phyloP scores from a whole-genome alignment of 257 asterid species.

The Salvia rosmarinus region DNA sequence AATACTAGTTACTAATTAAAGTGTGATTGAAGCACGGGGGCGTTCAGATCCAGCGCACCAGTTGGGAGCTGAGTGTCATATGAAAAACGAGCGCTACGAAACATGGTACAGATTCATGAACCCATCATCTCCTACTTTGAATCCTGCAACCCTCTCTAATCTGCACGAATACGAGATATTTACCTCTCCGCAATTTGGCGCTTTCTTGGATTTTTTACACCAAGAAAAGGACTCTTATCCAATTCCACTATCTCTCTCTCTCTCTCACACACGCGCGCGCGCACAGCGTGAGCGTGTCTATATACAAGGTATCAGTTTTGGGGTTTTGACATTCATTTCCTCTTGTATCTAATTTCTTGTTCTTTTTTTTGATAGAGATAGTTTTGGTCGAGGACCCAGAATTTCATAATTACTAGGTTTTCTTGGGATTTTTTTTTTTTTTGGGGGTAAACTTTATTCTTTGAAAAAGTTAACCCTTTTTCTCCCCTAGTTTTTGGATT shows the following conservation, averaged over 20 bases:
- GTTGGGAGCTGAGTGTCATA: slow-evolving; percentile 29
- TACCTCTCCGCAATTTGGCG: not conserved
- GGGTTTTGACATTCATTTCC: not conserved
- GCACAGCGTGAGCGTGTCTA: not conserved
- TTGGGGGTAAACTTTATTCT: not conserved
- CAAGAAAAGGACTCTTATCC: not conserved
- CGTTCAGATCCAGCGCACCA: slow-evolving; percentile 41
- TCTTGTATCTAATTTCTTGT: not conserved
- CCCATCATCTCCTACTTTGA: slow-evolving; percentile 11
- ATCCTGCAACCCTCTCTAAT: not conserved
- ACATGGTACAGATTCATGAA: slow-evolving; percentile 37
- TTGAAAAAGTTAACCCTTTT: not conserved
- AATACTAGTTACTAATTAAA: too few species aligned
- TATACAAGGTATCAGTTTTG: not conserved
- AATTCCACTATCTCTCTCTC: too few species aligned
- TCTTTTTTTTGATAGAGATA: not conserved
- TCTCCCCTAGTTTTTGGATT: not conserved
- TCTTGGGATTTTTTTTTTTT: slow-evolving; percentile 15
- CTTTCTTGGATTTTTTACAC: slow-evolving; percentile 1
- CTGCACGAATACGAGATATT: not conserved
- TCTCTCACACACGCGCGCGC: too few species aligned
- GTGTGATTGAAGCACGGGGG: slow-evolving; percentile 8
- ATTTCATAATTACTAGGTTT: slow-evolving; percentile 9
- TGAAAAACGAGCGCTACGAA: slow-evolving; percentile 35
- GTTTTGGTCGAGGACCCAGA: not conserved